phyloP scores from a whole-genome alignment of 192 early-diverging fungal species.

The Dissophora ornata region DNA sequence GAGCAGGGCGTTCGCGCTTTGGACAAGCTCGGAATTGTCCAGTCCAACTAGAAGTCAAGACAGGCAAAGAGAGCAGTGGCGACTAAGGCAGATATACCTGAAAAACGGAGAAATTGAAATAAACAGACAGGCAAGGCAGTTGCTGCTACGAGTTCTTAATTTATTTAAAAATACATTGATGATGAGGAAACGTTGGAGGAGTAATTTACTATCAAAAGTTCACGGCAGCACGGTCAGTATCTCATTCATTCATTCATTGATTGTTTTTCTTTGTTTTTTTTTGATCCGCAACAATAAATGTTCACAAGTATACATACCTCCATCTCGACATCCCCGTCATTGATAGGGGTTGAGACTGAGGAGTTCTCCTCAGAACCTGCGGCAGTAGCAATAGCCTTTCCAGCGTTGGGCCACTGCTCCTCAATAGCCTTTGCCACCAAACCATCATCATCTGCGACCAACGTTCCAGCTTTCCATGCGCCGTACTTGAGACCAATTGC shows the following conservation, averaged over 20 bases:
- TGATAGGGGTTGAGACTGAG: slow-evolving; percentile 30
- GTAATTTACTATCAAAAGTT: too few relatives aligned
- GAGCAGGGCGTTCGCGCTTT: slow-evolving; percentile 86
- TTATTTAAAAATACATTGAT: slow-evolving; percentile 12
- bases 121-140: too few relatives aligned
- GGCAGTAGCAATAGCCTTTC: slow-evolving; percentile 1
- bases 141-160: too few relatives aligned
- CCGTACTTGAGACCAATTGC: slow-evolving; percentile 79
- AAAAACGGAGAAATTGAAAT: background rate
- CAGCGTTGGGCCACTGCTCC: slow-evolving; percentile 47
- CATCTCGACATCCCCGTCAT: slow-evolving; percentile 48
- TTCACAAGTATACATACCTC: slow-evolving; percentile 29
- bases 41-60: slow-evolving; percentile 17
- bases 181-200: too few relatives aligned
- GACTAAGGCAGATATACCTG: background rate
- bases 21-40: slow-evolving; percentile 63
- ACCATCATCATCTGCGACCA: slow-evolving; percentile 89
- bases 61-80: too few relatives aligned
- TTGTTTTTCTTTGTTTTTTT: too few relatives aligned
- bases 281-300: too few relatives aligned
- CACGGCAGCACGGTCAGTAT: too few relatives aligned
- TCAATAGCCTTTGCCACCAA: slow-evolving; percentile 64
- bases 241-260: too few relatives aligned
- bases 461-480: slow-evolving; percentile 81
- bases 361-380: slow-evolving; percentile 28